A percentile compares a stretch with the other conserved stretches of the same genome.
Conservation (phyloP, 345 rosid species). For the Capsella bursapastoris region DNA sequence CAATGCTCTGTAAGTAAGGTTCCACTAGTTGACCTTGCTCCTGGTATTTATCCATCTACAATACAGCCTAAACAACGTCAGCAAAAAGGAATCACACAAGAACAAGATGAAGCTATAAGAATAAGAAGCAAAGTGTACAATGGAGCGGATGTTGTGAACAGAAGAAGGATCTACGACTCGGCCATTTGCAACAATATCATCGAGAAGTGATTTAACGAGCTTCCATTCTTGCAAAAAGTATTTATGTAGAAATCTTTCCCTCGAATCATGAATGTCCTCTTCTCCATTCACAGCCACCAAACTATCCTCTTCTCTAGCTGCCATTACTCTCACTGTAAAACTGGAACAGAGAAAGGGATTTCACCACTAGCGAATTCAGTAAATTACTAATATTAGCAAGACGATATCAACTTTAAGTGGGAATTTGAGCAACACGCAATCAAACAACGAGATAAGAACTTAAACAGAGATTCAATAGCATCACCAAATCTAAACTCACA, state of each 20-base stretch:
- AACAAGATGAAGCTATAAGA: slow-evolving; percentile 7
- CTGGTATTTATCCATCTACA: slow-evolving; percentile 85
- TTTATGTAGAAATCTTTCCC: slow-evolving; percentile 68
- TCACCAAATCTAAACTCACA: too few relatives aligned
- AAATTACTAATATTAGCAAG: too few relatives aligned
- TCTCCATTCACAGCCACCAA: slow-evolving; percentile 23
- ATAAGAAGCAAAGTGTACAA: slow-evolving; percentile 50
- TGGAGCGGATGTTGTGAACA: slow-evolving; percentile 78
- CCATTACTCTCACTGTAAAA: slow-evolving; percentile 29
- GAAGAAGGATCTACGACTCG: slow-evolving; percentile 64
- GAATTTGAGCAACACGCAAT: too few relatives aligned
- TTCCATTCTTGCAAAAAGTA: slow-evolving; percentile 88
- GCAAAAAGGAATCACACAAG: slow-evolving; percentile 4
- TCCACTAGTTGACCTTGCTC: slow-evolving; percentile 86
- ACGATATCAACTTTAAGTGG: too few relatives aligned
- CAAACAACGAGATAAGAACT: too few relatives aligned
- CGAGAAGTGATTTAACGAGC: slow-evolving; percentile 71
- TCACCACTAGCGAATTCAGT: too few relatives aligned
- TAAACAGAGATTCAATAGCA: too few relatives aligned
- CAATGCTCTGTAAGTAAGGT: slow-evolving; percentile 82
- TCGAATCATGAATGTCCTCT: slow-evolving; percentile 63
- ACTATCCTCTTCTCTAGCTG: slow-evolving; percentile 40
- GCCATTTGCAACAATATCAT: slow-evolving; percentile 63
- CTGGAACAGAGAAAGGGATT: too few relatives aligned
- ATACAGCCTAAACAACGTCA: neutral